These are phyloP conservation scores for Pistacia atlantica DNA, from an alignment of 345 rosid genomes.

Conservation along the genomic window DNA sequence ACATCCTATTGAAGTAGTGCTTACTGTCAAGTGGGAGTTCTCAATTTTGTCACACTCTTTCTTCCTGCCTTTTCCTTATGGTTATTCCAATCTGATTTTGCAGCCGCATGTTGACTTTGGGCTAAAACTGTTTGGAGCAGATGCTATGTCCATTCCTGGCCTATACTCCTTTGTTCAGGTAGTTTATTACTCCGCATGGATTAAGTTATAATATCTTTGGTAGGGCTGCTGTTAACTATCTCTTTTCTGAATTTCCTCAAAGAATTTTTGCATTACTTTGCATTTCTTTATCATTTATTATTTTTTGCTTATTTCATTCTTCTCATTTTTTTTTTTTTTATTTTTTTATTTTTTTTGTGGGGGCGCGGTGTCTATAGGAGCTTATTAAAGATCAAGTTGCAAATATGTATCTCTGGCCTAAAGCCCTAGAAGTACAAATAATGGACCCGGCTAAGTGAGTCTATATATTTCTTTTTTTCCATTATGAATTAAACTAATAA, in stretches of 20 bases:
- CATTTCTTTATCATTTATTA: background rate
- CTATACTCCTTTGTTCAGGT: slow-evolving; percentile 84
- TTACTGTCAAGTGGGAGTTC: background rate
- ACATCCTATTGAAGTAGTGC: background rate
- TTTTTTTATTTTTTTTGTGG: background rate
- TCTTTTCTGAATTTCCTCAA: background rate
- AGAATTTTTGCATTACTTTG: background rate
- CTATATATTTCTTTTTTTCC: slow-evolving; percentile 7
- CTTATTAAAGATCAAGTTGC: slow-evolving; percentile 91
- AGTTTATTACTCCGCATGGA: slow-evolving; percentile 7
- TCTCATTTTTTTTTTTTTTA: background rate
- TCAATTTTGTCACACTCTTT: background rate
- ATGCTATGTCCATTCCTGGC: slow-evolving; percentile 97
- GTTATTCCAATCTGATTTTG: slow-evolving; percentile 23
- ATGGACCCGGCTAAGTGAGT: slow-evolving; percentile 80
- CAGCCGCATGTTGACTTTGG: slow-evolving; percentile 99
- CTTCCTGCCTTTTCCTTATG: background rate
- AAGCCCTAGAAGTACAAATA: slow-evolving; percentile 71
- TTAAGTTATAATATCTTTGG: background rate
- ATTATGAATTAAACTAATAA: background rate
- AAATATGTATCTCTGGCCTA: slow-evolving; percentile 97
- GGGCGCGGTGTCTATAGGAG: slow-evolving; percentile 49
- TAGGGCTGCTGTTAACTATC: background rate
- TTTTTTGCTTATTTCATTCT: background rate
- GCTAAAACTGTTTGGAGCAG: slow-evolving; percentile 82